These are phyloP conservation scores for Fraxinus americana DNA, from an alignment of 257 asterid genomes.

Conservation along the genomic window DNA sequence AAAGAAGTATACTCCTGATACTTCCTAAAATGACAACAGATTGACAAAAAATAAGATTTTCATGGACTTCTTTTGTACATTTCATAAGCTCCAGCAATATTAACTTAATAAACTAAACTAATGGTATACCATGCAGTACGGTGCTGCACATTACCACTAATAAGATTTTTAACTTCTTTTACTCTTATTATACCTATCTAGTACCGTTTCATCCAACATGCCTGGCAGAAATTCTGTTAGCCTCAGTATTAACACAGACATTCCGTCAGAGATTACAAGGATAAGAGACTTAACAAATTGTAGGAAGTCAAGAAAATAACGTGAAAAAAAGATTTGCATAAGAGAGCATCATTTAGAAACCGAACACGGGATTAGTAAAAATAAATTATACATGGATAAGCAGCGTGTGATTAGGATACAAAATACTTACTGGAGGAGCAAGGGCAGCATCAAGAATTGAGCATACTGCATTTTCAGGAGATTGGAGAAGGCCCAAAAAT, in stretches of 20 bases:
- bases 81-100: slow-evolving; percentile 10
- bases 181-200: too few relatives aligned
- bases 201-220: not conserved
- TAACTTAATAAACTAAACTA: not conserved
- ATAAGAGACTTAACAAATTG: not conserved
- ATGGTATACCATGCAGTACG: not conserved
- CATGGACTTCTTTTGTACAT: not conserved
- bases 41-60: not conserved
- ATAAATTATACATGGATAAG: not conserved
- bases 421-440: slow-evolving; percentile 71
- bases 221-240: not conserved
- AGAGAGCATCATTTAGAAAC: not conserved
- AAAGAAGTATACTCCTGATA: slow-evolving; percentile 74
- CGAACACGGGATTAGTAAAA: not conserved
- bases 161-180: not conserved
- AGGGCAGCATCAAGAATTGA: slow-evolving; percentile 81
- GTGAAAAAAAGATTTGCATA: slow-evolving; percentile 22
- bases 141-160: not conserved
- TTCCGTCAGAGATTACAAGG: not conserved
- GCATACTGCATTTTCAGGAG: slow-evolving; percentile 59
- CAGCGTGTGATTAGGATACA: not conserved
- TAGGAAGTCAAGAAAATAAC: not conserved
- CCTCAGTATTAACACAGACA: not conserved
- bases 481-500: slow-evolving; percentile 59
- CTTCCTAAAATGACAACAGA: slow-evolving; percentile 48